Evolutionary conservation across 2,329 filamentous ascomycete genomes (phyloP).

Genomic region (Alternaria sp.): DNA sequence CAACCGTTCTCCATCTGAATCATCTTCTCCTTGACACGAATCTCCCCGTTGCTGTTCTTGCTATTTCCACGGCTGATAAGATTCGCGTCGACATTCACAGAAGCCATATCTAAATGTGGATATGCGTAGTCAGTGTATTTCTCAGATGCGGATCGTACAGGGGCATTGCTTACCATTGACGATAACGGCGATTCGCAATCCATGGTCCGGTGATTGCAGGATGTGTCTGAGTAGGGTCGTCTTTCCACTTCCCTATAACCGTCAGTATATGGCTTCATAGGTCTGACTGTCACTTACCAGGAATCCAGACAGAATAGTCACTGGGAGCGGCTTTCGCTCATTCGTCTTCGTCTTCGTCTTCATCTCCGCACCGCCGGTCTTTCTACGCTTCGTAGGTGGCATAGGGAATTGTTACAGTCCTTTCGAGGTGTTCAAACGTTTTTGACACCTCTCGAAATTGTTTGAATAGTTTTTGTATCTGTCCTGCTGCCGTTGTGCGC

Average conservation of each 20-base stretch:
- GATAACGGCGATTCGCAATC: slow-evolving; percentile 73
- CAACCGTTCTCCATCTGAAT: slow-evolving; percentile 73
- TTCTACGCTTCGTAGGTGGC: slow-evolving; percentile 34
- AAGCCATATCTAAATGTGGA: slow-evolving; percentile 61
- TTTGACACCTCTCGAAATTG: not conserved
- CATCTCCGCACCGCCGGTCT: slow-evolving; percentile 19
- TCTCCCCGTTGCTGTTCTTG: slow-evolving; percentile 41
- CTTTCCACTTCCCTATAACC: slow-evolving; percentile 70
- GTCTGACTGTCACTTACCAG: slow-evolving; percentile 52
- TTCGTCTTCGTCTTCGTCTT: slow-evolving; percentile 20
- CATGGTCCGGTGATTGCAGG: slow-evolving; percentile 69
- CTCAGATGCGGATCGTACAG: not conserved
- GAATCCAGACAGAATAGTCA: slow-evolving; percentile 69
- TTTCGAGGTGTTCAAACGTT: slow-evolving; percentile 4
- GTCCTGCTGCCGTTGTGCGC: slow-evolving; percentile 27
- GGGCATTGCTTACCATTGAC: slow-evolving; percentile 60
- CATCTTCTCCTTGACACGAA: slow-evolving; percentile 70
- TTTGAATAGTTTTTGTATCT: slow-evolving; percentile 32
- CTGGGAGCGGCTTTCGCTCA: slow-evolving; percentile 57
- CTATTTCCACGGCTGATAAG: slow-evolving; percentile 60
- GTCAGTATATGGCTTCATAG: slow-evolving; percentile 10
- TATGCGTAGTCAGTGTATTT: not conserved
- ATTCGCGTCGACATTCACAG: slow-evolving; percentile 70
- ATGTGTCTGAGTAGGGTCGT: slow-evolving; percentile 75
- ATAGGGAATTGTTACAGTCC: slow-evolving; percentile 18